Conservation (phyloP, 305 asterid species). For the Fraxinus paxiana region DNA sequence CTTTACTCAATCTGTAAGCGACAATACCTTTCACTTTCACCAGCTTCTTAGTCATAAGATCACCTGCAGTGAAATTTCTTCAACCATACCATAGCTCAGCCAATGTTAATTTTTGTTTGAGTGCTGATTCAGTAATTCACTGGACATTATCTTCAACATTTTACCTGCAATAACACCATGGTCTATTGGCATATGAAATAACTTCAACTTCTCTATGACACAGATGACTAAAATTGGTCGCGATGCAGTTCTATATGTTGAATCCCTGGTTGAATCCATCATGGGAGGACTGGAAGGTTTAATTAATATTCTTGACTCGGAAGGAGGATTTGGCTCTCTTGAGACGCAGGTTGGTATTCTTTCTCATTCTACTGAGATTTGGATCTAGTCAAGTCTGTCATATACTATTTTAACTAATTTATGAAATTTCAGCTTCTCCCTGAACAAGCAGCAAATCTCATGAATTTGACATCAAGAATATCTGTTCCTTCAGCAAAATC, state of each 20-base stretch:
- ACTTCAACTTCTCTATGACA: conserved; percentile 24
- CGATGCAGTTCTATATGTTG: conserved; percentile 92
- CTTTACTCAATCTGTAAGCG: background rate
- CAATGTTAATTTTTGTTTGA: background rate
- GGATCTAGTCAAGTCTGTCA: conserved; percentile 20
- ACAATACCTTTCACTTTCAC: background rate
- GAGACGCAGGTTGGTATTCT: conserved; percentile 81
- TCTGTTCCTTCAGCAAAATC: conserved; percentile 74
- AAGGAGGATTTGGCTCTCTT: conserved; percentile 97
- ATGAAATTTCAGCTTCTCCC: conserved; percentile 78
- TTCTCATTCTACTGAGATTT: conserved; percentile 31
- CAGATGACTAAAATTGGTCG: conserved; percentile 95
- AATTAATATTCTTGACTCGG: conserved; percentile 94
- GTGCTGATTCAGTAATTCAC: background rate
- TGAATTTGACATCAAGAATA: conserved; percentile 85
- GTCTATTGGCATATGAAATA: conserved; percentile 7
- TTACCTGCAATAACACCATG: background rate
- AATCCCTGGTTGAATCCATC: conserved; percentile 93
- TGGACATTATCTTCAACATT: background rate
- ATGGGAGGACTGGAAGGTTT: conserved; percentile 99
- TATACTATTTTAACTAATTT: conserved; percentile 30
- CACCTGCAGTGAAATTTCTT: background rate
- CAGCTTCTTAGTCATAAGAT: background rate
- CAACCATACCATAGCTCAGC: background rate
- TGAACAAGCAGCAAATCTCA: conserved; percentile 97